Base-by-base conservation (phyloP, 1,284 basidiomycete species). In the Sphaerobolus stellatus region DNA sequence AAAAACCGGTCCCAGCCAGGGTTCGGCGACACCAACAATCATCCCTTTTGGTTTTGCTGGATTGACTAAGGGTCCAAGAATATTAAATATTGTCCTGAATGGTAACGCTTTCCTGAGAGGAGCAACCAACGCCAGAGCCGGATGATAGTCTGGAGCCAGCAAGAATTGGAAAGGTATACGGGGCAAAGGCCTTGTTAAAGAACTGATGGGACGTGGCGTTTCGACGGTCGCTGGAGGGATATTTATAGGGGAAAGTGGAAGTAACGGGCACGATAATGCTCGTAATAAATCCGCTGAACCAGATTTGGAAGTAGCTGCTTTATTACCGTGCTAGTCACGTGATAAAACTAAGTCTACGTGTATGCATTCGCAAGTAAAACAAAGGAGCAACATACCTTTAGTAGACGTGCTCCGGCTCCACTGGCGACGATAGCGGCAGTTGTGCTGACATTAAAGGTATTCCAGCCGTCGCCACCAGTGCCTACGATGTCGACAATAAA, bases 381-480 rank as follows among this genome's bases (percentile, higher is more conserved):
- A 16, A 53, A 41, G 41, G 20, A 9, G n/a, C 3, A 13, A 60
- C 79, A 59, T 65, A 94, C 93, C 79, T 98, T 98, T 71, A 94
- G 86, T 1, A 98, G 92, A 49, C 93, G 80, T 1, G 92, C 90
- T 14, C 96, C 96, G 1, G 94, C 92, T 14, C 96, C 96, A 18
- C 94, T 94, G 24, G 95, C 95, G 18, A 99, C 92, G 57, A 99
- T 84, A 3, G 86, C 94, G 2, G 96, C 96, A 0, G 94, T 91
- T 0, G 96, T 98, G 65, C 93, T 96, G 43, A 98, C 95, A 69
- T 99, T 98, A 80, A 96, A 99, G 0, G 96, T 90, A 66, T 98
- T 93, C 73, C 96, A 87, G 0, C 95, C 95, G 72, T 98, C 96
- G 11, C 96, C 96, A n/a, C 96, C 96, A 0, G 88, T 90, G 14